phyloP scores from a whole-genome alignment of 305 asterid species.

The Rubia peregrina region DNA sequence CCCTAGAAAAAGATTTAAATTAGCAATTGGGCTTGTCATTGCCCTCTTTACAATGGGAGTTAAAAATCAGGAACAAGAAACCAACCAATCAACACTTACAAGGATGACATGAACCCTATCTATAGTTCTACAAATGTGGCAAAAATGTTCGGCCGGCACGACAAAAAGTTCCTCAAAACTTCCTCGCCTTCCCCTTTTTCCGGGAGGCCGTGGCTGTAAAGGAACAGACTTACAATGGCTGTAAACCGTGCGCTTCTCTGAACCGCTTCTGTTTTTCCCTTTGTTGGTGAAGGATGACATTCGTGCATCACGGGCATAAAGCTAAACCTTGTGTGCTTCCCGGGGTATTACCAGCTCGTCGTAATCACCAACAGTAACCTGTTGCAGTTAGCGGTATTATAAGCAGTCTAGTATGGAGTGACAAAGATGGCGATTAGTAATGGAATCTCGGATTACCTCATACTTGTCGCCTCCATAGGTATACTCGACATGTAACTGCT shows the following conservation, averaged over 20 bases:
- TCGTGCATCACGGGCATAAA: background rate
- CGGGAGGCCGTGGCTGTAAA: background rate
- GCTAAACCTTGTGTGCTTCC: slow-evolving; percentile 43
- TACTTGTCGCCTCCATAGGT: slow-evolving; percentile 38
- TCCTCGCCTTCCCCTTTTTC: background rate
- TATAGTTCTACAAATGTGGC: background rate
- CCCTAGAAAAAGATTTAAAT: background rate
- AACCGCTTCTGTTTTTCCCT: no score
- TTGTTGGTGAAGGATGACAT: background rate
- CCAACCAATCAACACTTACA: background rate
- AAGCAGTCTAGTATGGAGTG: slow-evolving; percentile 8
- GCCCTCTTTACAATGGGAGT: slow-evolving; percentile 5
- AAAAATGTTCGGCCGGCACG: background rate
- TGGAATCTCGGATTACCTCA: slow-evolving; percentile 43
- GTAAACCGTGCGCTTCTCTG: no score
- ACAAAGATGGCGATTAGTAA: background rate
- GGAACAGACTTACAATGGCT: background rate
- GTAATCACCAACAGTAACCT: slow-evolving; percentile 74
- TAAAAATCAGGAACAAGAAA: background rate
- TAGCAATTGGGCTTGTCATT: background rate
- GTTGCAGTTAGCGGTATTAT: slow-evolving; percentile 18
- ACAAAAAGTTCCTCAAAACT: background rate
- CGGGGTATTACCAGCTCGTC: slow-evolving; percentile 67
- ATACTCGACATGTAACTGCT: slow-evolving; percentile 67
- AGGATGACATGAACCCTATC: background rate